Evolutionary conservation across 768 basidiomycete genomes (phyloP).

Genomic region (Tricholoma saponaceum): DNA sequence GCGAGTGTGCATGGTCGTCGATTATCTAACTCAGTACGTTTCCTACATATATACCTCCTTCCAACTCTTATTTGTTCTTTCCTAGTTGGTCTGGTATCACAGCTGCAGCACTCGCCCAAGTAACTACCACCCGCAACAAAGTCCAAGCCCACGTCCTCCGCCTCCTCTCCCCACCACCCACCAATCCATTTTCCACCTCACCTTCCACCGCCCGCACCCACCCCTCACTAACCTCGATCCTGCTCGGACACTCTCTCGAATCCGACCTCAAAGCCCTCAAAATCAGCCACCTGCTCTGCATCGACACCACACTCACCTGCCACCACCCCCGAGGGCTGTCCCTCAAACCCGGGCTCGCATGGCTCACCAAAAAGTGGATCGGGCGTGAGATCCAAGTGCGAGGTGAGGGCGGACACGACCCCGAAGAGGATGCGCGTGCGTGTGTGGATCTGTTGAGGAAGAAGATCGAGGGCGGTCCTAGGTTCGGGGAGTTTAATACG

Average conservation of each 20-base stretch:
- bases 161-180: constrained; percentile 48
- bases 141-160: constrained; percentile 73
- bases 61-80: too few species aligned
- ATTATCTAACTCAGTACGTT: too few species aligned
- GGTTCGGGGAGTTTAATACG: constrained; percentile 83
- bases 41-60: too few species aligned
- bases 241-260: constrained; percentile 94
- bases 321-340: constrained; percentile 90
- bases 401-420: constrained; percentile 90
- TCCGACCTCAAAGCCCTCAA: constrained; percentile 89
- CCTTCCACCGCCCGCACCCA: too few species aligned
- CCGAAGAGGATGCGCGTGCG: constrained; percentile 90
- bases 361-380: constrained; percentile 94
- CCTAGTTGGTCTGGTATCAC: too few species aligned
- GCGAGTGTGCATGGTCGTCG: constrained; percentile 79
- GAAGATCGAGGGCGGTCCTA: constrained; percentile 73
- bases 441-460: constrained; percentile 80
- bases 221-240: constrained; percentile 74
- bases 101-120: constrained; percentile 55
- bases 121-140: constrained; percentile 75
- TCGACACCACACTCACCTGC: too few species aligned
- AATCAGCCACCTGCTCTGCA: constrained; percentile 86
- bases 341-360: constrained; percentile 96
- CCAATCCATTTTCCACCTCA: constrained; percentile 41
- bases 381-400: constrained; percentile 82